Evolutionary conservation across 441 rosid genomes (phyloP).

Genomic region (Eutrema salsugineum): DNA sequence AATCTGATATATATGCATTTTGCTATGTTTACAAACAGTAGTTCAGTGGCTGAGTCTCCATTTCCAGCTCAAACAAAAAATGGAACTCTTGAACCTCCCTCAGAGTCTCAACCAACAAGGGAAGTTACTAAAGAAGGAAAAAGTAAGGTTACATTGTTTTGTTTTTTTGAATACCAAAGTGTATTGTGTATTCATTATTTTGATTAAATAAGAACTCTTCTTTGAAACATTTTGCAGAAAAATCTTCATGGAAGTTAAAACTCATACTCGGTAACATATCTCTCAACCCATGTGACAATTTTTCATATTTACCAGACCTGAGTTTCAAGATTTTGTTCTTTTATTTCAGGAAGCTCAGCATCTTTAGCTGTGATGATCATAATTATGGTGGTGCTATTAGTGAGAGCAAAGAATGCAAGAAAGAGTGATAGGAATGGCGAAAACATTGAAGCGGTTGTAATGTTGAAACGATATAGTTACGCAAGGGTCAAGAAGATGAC

Average conservation of each 20-base stretch:
- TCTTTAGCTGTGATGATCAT: not conserved
- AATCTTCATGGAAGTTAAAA: not conserved
- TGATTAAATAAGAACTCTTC: not conserved
- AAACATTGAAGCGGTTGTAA: not conserved
- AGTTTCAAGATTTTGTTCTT: not conserved
- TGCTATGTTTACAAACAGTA: no score
- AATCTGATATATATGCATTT: not conserved
- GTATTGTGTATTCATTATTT: not conserved
- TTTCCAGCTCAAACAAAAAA: not conserved
- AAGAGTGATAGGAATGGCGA: not conserved
- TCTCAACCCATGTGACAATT: not conserved
- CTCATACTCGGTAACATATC: not conserved
- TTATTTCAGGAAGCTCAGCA: not conserved
- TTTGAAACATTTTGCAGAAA: not conserved
- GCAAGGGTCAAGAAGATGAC: slow-evolving; percentile 33
- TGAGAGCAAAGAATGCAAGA: not conserved
- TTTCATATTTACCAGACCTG: not conserved
- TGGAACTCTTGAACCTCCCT: slow-evolving; percentile 6
- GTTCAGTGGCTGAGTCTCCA: not conserved
- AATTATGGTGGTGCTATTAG: not conserved
- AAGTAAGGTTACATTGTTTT: not conserved
- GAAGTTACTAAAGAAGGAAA: not conserved
- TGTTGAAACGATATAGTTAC: slow-evolving; percentile 18
- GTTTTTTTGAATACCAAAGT: not conserved
- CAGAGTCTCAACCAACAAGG: not conserved